Evolutionary conservation across 345 rosid genomes (phyloP).

Genomic region (Murraya koenigii): DNA sequence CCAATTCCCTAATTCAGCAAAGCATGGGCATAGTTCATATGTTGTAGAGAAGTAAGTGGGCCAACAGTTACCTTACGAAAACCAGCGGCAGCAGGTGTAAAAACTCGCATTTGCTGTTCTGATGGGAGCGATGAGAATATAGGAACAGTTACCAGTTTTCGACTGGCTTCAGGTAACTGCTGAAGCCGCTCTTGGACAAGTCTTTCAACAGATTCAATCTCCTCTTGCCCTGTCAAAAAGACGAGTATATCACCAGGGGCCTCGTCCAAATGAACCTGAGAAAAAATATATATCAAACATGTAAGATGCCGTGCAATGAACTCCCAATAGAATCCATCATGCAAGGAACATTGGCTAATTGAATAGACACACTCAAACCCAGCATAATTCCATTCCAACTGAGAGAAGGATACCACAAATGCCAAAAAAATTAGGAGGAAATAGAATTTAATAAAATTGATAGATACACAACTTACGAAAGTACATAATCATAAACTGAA

Average conservation of each 20-base stretch:
- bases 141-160: conserved; percentile 53
- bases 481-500: background rate
- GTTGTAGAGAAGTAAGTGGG: conserved; percentile 6
- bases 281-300: conserved; percentile 4
- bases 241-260: conserved; percentile 87
- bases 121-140: conserved; percentile 92
- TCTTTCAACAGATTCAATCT: conserved; percentile 84
- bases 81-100: conserved; percentile 63
- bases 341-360: background rate
- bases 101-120: conserved; percentile 81
- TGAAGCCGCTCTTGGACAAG: conserved; percentile 58
- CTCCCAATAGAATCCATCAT: background rate
- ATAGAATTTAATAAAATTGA: background rate
- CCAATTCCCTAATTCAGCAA: too few relatives aligned
- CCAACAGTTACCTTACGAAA: conserved; percentile 65
- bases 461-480: background rate
- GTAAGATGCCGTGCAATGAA: conserved; percentile 6
- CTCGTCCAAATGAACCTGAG: conserved; percentile 80
- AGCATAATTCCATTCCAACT: background rate
- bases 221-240: conserved; percentile 96
- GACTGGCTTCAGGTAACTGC: conserved; percentile 57
- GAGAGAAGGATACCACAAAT: background rate
- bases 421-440: background rate
- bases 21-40: too few relatives aligned
- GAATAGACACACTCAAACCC: background rate